Evolutionary conservation across 306 rosid species (phyloP), one percentile per base, ranked within the genome.

Genomic region (Astragalus membranaceus): DNA sequence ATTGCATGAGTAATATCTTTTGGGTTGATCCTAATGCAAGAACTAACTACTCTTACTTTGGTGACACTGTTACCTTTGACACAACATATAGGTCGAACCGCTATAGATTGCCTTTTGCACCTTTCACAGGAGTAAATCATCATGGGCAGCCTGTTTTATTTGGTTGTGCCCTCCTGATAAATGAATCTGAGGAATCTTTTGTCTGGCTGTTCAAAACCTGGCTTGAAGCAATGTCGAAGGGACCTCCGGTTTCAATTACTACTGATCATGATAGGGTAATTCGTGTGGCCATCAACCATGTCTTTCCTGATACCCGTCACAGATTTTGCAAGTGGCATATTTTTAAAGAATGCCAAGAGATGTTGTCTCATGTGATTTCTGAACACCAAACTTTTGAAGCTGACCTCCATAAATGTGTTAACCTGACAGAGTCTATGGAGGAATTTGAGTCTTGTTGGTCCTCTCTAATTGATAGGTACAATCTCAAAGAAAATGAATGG

Each of bases 31-130:
- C 69, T 29, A 69, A 69, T 39, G 75, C 75, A 11, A 76, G 71
- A 63, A 30, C 75, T 76, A 61, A 76, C 64, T 76, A 76, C 50
- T 69, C 71, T 60, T 76, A 69, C 62, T 76, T 76, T 42, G 70
- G 75, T 51, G 80, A 76, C 75, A 76, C 80, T 50, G 80, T 76
- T 57, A 76, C 80, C 26, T 60, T 76, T 76, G 80, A 76, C 65
- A 76, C 80, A 61, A 61, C 80, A 68, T 76, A 76, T 61, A 76
- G 80, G 75, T 76, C 80, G 8, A 76, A 76, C 65, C 80, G 80
- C 58, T 76, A 69, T 69, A 76, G 80, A 69, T 69, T 76, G 70
- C 80, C 75, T 49, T 76, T 76, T 59, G 70, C 80, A 26, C 70
- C 80, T 61, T 76, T 76, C 66, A 76, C 80, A 12, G 80, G 80